Percentiles rank a stretch among this genome's conserved stretches.
These are phyloP conservation scores for Albugo laibachii DNA, from an alignment of 352 stramenopile genomes.

Conservation along the genomic window DNA sequence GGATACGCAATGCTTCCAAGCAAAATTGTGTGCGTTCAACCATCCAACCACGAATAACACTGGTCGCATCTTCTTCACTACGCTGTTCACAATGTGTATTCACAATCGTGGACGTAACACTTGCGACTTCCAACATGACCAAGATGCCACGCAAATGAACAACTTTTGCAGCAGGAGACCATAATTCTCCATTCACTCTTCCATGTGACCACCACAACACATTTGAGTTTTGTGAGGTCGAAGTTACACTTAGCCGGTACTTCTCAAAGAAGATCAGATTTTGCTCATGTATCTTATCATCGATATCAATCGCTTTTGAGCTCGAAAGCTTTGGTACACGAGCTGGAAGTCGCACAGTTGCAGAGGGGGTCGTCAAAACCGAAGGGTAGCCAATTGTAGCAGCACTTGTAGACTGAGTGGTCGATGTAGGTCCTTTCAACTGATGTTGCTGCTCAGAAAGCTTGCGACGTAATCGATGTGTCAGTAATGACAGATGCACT, in stretches of 20 bases:
- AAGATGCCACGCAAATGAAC: constrained; percentile 49
- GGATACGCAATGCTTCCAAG: constrained; percentile 44
- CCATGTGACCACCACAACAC: constrained; percentile 13
- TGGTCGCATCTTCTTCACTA: constrained; percentile 27
- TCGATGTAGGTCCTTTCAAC: constrained; percentile 17
- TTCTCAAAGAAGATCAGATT: constrained; percentile 74
- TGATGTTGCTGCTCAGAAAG: constrained; percentile 35
- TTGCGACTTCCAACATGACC: constrained; percentile 61
- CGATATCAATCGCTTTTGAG: constrained; percentile 61
- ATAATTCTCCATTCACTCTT: constrained; percentile 16
- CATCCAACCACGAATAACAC: constrained; percentile 37
- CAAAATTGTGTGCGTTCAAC: constrained; percentile 64
- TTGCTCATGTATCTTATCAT: constrained; percentile 69
- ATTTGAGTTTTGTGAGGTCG: constrained; percentile 6
- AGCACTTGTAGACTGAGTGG: constrained; percentile 24
- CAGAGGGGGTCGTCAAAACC: constrained; percentile 3
- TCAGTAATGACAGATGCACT: constrained; percentile 59
- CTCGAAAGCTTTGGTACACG: constrained; percentile 48
- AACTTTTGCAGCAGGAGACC: constrained; percentile 46
- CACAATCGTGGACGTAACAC: constrained; percentile 39
- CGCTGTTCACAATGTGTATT: constrained; percentile 33
- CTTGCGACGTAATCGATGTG: constrained; percentile 40
- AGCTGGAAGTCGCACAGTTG: constrained; percentile 31
- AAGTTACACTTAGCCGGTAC: constrained; percentile 52
- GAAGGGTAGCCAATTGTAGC: constrained; percentile 5